Percentiles rank a stretch among this genome's conserved stretches.
Evolutionary conservation across 768 basidiomycete genomes (phyloP).

Genomic region (Russula earlei): DNA sequence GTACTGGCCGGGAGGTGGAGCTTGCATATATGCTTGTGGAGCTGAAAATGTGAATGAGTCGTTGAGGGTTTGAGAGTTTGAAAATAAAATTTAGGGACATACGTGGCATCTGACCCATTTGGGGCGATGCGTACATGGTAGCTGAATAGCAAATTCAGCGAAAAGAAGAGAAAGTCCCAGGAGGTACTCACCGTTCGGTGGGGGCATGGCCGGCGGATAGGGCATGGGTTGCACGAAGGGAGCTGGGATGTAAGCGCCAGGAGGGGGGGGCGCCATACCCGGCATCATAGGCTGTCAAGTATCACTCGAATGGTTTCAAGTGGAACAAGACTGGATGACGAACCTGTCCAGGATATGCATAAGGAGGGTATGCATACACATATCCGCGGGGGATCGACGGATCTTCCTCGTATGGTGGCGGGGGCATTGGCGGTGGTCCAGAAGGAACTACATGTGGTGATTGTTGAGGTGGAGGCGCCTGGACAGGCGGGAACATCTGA

Average conservation of each 20-base stretch:
- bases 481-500: slow-evolving; percentile 60
- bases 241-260: slow-evolving; percentile 67
- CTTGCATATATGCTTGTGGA: slow-evolving; percentile 72
- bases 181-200: slow-evolving; percentile 51
- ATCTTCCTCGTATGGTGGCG: slow-evolving; percentile 76
- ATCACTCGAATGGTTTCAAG: slow-evolving; percentile 2
- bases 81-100: slow-evolving; percentile 26
- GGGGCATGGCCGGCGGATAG: slow-evolving; percentile 69
- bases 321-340: slow-evolving; percentile 21
- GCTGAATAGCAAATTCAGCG: slow-evolving; percentile 10
- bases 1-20: slow-evolving; percentile 65
- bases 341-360: slow-evolving; percentile 71
- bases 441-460: slow-evolving; percentile 58
- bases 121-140: slow-evolving; percentile 78
- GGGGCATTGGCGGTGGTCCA: slow-evolving; percentile 60
- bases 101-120: slow-evolving; percentile 87
- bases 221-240: slow-evolving; percentile 83
- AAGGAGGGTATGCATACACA: slow-evolving; percentile 67
- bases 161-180: neutral
- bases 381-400: slow-evolving; percentile 48
- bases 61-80: neutral
- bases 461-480: slow-evolving; percentile 52
- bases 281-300: slow-evolving; percentile 66
- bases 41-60: slow-evolving; percentile 36
- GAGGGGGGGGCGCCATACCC: slow-evolving; percentile 74